Conservation (phyloP, 768 basidiomycete species). For the Terana coerulea region DNA sequence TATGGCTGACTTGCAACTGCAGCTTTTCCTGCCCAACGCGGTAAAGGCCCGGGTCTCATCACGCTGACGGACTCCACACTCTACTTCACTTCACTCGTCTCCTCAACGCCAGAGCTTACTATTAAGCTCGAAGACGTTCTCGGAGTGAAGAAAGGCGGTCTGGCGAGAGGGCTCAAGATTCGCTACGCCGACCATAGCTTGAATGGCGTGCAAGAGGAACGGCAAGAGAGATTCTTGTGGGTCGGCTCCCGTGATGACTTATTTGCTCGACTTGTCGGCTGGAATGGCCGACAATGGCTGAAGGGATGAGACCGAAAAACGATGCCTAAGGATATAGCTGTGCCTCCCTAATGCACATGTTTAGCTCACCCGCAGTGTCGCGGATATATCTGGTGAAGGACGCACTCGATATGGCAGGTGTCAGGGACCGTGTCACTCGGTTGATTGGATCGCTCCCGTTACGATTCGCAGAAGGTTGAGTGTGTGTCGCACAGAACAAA, state of each 20-base stretch:
- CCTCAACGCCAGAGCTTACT: constrained; percentile 39
- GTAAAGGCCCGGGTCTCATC: constrained; percentile 54
- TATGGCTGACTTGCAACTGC: background rate
- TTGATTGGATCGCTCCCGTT: background rate
- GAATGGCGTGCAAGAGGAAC: constrained; percentile 32
- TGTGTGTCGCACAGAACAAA: no score
- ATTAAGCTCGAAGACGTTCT: constrained; percentile 45
- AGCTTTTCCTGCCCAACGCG: constrained; percentile 59
- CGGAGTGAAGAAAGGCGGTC: constrained; percentile 53
- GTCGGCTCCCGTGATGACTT: constrained; percentile 61
- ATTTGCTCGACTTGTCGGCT: constrained; percentile 59
- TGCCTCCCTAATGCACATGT: no score
- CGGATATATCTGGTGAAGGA: background rate
- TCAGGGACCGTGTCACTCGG: constrained; percentile 3
- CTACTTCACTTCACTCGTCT: constrained; percentile 53
- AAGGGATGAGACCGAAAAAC: background rate
- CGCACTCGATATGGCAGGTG: constrained; percentile 5
- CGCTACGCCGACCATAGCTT: constrained; percentile 33
- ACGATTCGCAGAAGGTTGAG: no score
- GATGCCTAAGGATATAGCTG: background rate
- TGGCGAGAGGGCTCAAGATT: constrained; percentile 48
- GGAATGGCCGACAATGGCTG: constrained; percentile 46
- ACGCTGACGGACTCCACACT: constrained; percentile 48
- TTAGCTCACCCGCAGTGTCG: no score
- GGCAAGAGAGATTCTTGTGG: constrained; percentile 56